Percentiles rank a stretch among this genome's conserved stretches.
These are phyloP conservation scores for Pythium rishiriense DNA, from an alignment of 352 stramenopile genomes.

Conservation along the genomic window DNA sequence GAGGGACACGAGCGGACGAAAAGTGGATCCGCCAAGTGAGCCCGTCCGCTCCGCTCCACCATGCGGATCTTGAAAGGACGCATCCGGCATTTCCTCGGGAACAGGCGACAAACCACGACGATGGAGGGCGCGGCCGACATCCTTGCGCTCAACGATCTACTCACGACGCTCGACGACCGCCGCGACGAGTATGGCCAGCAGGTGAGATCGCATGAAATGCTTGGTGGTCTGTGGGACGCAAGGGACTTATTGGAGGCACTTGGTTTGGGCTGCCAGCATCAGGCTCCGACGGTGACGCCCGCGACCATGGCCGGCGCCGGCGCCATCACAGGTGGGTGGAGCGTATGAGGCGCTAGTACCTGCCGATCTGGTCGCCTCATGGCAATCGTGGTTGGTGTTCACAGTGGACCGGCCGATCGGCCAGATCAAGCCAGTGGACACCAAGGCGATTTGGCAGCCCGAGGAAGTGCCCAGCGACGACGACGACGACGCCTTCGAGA, in stretches of 20 bases:
- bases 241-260: background rate
- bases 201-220: background rate
- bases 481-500: conserved; percentile 67
- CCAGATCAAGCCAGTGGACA: conserved; percentile 58
- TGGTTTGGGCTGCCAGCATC: background rate
- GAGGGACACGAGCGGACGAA: background rate
- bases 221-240: conserved; percentile 3
- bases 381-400: background rate
- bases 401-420: conserved; percentile 66
- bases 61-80: conserved; percentile 24
- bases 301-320: conserved; percentile 33
- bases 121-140: conserved; percentile 31
- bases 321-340: conserved; percentile 33
- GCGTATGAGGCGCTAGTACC: background rate
- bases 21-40: conserved; percentile 9
- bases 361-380: background rate
- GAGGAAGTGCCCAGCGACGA: conserved; percentile 75
- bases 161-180: conserved; percentile 25
- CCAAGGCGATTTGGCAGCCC: conserved; percentile 72
- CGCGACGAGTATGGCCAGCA: conserved; percentile 21
- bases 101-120: background rate
- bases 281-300: conserved; percentile 27
- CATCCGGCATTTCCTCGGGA: background rate
- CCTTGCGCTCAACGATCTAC: conserved; percentile 36
- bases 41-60: background rate